Percentiles rank a stretch among this genome's conserved stretches.
Evolutionary conservation across 768 basidiomycete genomes (phyloP).

Genomic region (Mycena venus): DNA sequence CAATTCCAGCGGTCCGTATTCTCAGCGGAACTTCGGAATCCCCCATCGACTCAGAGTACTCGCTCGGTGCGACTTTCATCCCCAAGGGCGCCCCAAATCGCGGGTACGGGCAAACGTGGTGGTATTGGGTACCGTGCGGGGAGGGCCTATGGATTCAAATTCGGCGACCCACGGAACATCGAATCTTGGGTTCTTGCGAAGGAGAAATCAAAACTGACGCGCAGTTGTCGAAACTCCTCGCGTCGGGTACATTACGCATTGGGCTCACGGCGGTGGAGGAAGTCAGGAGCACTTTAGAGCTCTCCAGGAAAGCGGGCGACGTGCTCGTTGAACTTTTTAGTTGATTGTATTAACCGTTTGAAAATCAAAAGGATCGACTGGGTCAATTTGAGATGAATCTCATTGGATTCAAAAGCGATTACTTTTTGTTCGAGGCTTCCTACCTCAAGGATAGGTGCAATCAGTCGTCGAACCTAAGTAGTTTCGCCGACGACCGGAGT

Average conservation of each 20-base stretch:
- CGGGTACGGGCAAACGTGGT: constrained; percentile 36
- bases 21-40: background rate
- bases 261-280: background rate
- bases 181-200: background rate
- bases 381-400: background rate
- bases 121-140: constrained; percentile 43
- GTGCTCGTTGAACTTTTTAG: background rate
- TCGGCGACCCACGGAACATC: background rate
- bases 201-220: background rate
- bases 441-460: background rate
- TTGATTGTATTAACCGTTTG: background rate
- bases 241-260: background rate
- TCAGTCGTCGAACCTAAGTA: no score
- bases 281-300: background rate
- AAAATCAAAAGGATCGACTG: background rate
- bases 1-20: constrained; percentile 35
- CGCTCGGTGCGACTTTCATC: background rate
- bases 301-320: background rate
- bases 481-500: no score
- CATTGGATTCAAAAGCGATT: background rate
- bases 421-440: background rate
- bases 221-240: background rate
- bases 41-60: constrained; percentile 20
- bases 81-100: constrained; percentile 39
- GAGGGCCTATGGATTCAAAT: constrained; percentile 39